Conservation (phyloP, 805 yeast genomes). For the Ogataea nonfermentans region DNA sequence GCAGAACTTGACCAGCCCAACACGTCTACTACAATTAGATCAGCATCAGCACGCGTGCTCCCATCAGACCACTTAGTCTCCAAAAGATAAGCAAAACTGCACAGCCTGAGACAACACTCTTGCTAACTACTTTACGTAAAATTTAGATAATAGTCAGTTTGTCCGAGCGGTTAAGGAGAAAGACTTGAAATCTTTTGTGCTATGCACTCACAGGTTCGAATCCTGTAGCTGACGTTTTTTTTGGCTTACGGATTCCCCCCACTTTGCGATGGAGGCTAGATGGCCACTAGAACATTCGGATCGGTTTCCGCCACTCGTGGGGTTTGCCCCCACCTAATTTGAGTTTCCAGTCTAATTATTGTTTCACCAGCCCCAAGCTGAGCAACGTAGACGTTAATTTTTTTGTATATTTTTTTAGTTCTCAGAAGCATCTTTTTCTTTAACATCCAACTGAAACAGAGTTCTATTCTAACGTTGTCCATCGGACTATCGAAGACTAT, state of each 20-base stretch:
- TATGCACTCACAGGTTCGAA: conserved; percentile 62
- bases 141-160: conserved; percentile 27
- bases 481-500: not conserved
- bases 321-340: not conserved
- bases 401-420: not conserved
- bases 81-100: conserved; percentile 4
- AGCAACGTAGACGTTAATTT: not conserved
- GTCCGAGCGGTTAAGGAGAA: conserved; percentile 60
- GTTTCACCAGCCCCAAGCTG: not conserved
- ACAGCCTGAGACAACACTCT: conserved; percentile 4
- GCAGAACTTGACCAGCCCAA: too few species aligned
- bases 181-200: conserved; percentile 60
- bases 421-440: conserved; percentile 2
- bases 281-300: too few species aligned
- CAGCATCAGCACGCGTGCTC: too few species aligned
- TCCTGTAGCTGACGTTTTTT: conserved; percentile 52
- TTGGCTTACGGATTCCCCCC: not conserved
- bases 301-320: too few species aligned
- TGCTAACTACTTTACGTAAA: not conserved
- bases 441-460: not conserved
- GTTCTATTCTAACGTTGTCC: not conserved
- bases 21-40: too few species aligned
- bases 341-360: not conserved
- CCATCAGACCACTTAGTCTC: not conserved
- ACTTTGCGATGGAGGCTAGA: too few species aligned